Evolutionary conservation across 225 moss, liverwort and hornwort genomes (phyloP), one percentile per base, ranked within the genome.

Genomic region (Marchantia paleacea): DNA sequence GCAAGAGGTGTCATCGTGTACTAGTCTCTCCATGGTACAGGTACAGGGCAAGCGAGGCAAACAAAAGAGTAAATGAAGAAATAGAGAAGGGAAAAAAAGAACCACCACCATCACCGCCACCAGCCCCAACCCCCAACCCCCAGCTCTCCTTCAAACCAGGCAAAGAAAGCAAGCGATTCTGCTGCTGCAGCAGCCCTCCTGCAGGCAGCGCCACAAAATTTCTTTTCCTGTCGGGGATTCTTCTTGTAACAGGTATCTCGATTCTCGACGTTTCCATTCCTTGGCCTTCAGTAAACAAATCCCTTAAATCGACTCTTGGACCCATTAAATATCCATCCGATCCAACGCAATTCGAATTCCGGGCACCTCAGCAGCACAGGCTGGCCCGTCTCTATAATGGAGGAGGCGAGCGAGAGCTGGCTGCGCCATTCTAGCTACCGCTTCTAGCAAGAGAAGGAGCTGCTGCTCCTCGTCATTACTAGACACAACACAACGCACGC

Each of bases 201-300:
- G 48, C 48, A 70, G 22, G 26, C 53, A 73, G 53, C 53, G 73
- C 29, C 74, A 75, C 74, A 55, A 55, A 29, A n/a, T 55, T 29
- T 28, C 14, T 75, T 55, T 55, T 18, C 47, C 9, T 7, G 49
- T 26, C 12, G 47, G 49, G n/a, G 22, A 47, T 70, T 49, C 47
- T 70, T 49, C 48, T 47, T 48, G 48, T 22, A 19, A 48, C 15
- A 13, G 20, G 18, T 70, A 70, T 70, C 70, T 48, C 66, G 11
- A 66, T 2, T 70, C 70, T 70, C 66, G 11, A 66, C 1, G 4
- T 1, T 22, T 62, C 9, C 62, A 0, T 62, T 62, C 62, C 18
- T 2, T 5, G 39, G 39, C 39, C 5, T 62, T 62, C n/a, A 6
- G 62, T 24, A 62, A 7, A 1, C 62, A 3, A 18, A 62, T 7